A percentile compares a stretch with the other conserved stretches of the same genome.
Conservation (phyloP, 192 early-diverging fungal species). For the Chytriomyces sp. region DNA sequence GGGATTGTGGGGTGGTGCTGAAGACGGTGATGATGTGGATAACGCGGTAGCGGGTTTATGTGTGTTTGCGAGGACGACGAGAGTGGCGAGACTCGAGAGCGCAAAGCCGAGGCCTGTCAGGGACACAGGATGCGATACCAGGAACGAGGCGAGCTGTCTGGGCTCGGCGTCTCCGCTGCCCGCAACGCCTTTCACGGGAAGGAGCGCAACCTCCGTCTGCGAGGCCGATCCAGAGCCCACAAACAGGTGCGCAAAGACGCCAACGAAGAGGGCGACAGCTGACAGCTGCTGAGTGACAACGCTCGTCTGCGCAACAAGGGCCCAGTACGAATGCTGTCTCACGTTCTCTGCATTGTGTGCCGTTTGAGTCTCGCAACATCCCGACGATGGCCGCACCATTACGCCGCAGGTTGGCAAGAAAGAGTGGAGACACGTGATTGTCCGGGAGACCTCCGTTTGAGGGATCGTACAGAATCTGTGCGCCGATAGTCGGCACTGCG, state of each 20-base stretch:
- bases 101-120: conserved; percentile 68
- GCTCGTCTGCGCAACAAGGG: conserved; percentile 71
- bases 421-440: conserved; percentile 18
- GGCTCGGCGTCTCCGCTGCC: background rate
- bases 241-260: conserved; percentile 80
- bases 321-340: conserved; percentile 79
- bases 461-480: background rate
- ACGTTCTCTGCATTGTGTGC: conserved; percentile 67
- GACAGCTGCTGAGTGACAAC: conserved; percentile 86
- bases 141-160: background rate
- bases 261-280: conserved; percentile 84
- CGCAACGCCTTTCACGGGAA: background rate
- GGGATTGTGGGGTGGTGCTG: background rate
- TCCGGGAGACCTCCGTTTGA: conserved; percentile 1
- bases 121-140: background rate
- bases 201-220: background rate
- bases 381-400: background rate
- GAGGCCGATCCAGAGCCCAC: conserved; percentile 54
- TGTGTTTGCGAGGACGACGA: background rate
- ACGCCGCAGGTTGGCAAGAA: conserved; percentile 4
- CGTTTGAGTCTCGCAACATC: background rate
- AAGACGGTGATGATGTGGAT: too few species aligned
- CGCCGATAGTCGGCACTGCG: background rate
- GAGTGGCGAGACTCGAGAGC: conserved; percentile 44
- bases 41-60: background rate